Evolutionary conservation across 148 eudicot genomes (phyloP), one percentile per base, ranked within the genome.

Genomic region (Silene latifolia): DNA sequence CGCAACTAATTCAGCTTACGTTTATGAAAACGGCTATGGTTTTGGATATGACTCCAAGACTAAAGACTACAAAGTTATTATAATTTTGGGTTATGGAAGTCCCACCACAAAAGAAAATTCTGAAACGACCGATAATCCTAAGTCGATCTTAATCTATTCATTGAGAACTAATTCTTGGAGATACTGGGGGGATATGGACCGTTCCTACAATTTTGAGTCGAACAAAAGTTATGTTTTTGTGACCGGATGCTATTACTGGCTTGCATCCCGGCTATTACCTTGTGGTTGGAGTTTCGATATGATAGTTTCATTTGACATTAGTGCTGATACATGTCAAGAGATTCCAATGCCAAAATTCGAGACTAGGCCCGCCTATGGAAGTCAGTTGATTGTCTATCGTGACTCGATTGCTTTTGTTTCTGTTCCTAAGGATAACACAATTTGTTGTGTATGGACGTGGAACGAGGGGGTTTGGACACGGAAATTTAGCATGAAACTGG

Each of bases 161-260:
- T 64, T 54, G 63, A 71, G 42, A 44, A 15, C 23, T 2, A 65
- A 77, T 72, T 63, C 71, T 15, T 77, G 80, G 80, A 77, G 75
- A 63, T 18, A 71, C 14, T 63, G 64, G 75, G 76, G 80, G 7
- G 71, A 77, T 10, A 6, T 63, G 48, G 12, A 10, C 3, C 18
- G 24, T 0, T 25, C 32, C 24, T 77, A 77, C 18, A 1, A 53
- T 8, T 51, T 77, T 51, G 18, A 35, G 20, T 19, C 5, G 2
- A 19, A 63, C 2, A 13, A 1, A 1, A 19, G 75, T 63, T 71
- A 77, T 46, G n/a, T 71, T 8, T 71, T 54, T 18, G 23, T 77
- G 17, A 53, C 72, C 35, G 71, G 63, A 10, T 63, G 75, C 51
- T 72, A 18, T 44, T 72, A 71, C 18, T 77, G 75, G 80, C 23